Base-by-base conservation (phyloP, 2,329 filamentous ascomycete genomes). In the Xylaria sp. region DNA sequence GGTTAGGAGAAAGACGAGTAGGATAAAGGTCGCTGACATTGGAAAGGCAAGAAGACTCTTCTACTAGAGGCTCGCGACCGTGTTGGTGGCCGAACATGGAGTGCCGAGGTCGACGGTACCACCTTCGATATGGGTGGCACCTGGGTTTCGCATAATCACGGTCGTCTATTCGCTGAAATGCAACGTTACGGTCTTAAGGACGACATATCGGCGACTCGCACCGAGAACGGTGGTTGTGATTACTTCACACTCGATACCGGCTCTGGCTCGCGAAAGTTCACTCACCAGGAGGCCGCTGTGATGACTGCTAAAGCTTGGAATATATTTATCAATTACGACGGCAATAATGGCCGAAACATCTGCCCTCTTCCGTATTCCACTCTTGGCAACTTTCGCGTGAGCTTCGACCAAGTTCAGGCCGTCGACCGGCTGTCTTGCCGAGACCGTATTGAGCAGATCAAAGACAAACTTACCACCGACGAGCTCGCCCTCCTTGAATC, bases 1-100 rank as follows among this genome's bases (percentile, higher is more conserved):
- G 41, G n/a, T 8, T 9, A 20, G 10, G n/a, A 23, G n/a, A 20
- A 10, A 9, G 3, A 45, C 18, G 12, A 4, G 23, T 9, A 20
- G 20, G 15, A n/a, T 9, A 45, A 20, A 23, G n/a, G 41, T 9
- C 3, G 7, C 15, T 32, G 39, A 46, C 13, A 46, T 34, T 28
- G 5, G 12, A 34, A 50, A 60, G 57, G 57, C 8, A 32, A 50
- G 25, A 34, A 32, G 25, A 36, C 32, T 12, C 41, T 60, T 13
- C 36, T 60, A 34, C 30, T 60, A n/a, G 57, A 60, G 57, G 57
- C 41, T 3, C 57, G 57, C 41, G 57, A 60, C n/a, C 39, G 57
- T 20, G 28, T 60, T 15, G 57, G 57, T 5, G 57, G 57, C 10
- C 28, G 57, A 50, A 60, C 57, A 13, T 60, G 28, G 25, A 60